These are phyloP conservation scores for Aegilops umbellulata DNA, from an alignment of 176 grass and related monocot species.

Conservation along the genomic window DNA sequence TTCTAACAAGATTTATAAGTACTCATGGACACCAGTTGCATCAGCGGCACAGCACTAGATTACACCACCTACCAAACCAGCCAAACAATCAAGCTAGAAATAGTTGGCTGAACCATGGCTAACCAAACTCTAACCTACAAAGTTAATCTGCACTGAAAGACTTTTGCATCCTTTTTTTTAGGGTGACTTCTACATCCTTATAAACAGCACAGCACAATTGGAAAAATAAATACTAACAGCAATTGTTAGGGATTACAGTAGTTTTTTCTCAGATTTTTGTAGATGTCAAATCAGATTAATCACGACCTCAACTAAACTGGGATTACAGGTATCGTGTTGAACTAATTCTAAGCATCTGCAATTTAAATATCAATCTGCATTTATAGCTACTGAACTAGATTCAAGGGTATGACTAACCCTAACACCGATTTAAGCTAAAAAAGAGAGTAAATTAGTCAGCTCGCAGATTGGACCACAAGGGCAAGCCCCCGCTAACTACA, in stretches of 20 bases:
- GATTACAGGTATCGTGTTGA: not conserved
- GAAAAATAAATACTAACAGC: not conserved
- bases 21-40: not conserved
- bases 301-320: not conserved
- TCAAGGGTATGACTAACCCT: not conserved
- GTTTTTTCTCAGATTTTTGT: not conserved
- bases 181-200: too few relatives aligned
- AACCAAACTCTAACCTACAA: not conserved
- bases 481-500: not conserved
- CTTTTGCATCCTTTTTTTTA: too few relatives aligned
- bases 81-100: not conserved
- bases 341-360: not conserved
- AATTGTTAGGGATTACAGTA: not conserved
- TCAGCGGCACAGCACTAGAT: not conserved
- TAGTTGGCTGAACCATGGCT: not conserved
- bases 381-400: not conserved
- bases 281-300: not conserved
- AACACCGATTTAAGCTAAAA: not conserved
- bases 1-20: not conserved
- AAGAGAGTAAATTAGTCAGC: not conserved
- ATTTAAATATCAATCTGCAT: not conserved
- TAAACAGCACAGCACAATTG: not conserved
- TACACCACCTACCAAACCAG: not conserved
- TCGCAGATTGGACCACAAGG: not conserved
- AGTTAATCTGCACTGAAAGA: not conserved